A percentile compares a stretch with the other conserved stretches of the same genome.
phyloP scores from a whole-genome alignment of 257 asterid genomes.

The Fraxinus americana region DNA sequence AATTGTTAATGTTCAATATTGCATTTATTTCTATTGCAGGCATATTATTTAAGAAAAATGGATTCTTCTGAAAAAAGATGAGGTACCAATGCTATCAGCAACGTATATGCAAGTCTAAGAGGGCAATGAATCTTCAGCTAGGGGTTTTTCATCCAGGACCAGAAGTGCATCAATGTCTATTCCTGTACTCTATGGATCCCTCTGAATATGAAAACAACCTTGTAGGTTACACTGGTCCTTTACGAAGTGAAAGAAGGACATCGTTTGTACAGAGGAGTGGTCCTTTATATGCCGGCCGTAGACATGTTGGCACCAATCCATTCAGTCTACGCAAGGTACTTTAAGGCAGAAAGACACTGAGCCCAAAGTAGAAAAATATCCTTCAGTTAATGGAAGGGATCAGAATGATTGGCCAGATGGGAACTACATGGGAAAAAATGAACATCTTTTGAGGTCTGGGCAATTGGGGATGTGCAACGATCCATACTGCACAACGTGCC shows the following conservation, averaged over 20 bases:
- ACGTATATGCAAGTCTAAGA: slow-evolving; percentile 46
- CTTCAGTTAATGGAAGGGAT: slow-evolving; percentile 29
- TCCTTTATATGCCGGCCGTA: slow-evolving; percentile 30
- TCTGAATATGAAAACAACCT: slow-evolving; percentile 41
- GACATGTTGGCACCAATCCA: slow-evolving; percentile 17
- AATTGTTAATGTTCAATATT: background rate
- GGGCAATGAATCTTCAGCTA: slow-evolving; percentile 33
- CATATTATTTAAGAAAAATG: slow-evolving; percentile 43
- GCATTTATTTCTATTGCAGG: slow-evolving; percentile 25
- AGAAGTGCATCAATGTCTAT: slow-evolving; percentile 78
- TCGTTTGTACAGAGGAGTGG: slow-evolving; percentile 43
- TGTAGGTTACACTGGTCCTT: slow-evolving; percentile 67
- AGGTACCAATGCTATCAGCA: slow-evolving; percentile 63
- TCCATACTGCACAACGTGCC: slow-evolving; percentile 62
- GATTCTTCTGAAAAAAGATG: slow-evolving; percentile 67
- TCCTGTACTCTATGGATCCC: slow-evolving; percentile 51
- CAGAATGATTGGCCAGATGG: slow-evolving; percentile 35
- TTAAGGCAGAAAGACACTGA: slow-evolving; percentile 24
- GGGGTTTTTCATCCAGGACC: slow-evolving; percentile 43
- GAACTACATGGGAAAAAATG: slow-evolving; percentile 34
- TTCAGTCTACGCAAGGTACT: slow-evolving; percentile 22
- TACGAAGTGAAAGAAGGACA: slow-evolving; percentile 35
- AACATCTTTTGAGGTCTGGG: slow-evolving; percentile 52
- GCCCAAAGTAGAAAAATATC: slow-evolving; percentile 32
- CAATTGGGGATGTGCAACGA: slow-evolving; percentile 54